phyloP scores from a whole-genome alignment of 306 rosid species.

The Neltuma alba region DNA sequence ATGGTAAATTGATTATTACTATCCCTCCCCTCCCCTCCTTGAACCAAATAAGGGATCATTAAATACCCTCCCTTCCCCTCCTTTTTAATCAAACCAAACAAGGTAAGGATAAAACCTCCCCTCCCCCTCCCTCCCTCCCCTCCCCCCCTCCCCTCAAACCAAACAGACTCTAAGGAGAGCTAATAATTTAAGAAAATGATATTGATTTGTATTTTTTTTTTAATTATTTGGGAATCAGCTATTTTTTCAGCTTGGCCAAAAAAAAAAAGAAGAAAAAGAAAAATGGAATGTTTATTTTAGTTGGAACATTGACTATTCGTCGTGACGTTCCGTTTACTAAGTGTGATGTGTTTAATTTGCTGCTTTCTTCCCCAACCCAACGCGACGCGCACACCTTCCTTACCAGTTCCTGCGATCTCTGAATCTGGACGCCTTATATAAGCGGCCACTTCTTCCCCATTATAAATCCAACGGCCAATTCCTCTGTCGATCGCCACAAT shows the following conservation, averaged over 20 bases:
- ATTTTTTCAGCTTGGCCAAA: background rate
- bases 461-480: background rate
- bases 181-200: too few species aligned
- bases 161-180: too few species aligned
- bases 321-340: slow-evolving; percentile 44
- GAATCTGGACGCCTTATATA: slow-evolving; percentile 45
- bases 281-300: background rate
- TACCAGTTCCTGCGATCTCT: slow-evolving; percentile 28
- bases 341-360: slow-evolving; percentile 1
- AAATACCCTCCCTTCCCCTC: too few species aligned
- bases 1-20: too few species aligned
- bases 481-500: background rate
- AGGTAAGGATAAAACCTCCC: too few species aligned
- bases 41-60: too few species aligned
- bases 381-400: background rate
- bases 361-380: slow-evolving; percentile 37
- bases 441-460: background rate
- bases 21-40: too few species aligned
- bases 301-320: slow-evolving; percentile 37
- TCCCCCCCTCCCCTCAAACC: too few species aligned
- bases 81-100: too few species aligned
- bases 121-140: too few species aligned
- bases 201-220: background rate
- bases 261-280: background rate
- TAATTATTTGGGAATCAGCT: background rate